Evolutionary conservation across 1,284 basidiomycete species (phyloP).

Genomic region (Puccinia triticina): DNA sequence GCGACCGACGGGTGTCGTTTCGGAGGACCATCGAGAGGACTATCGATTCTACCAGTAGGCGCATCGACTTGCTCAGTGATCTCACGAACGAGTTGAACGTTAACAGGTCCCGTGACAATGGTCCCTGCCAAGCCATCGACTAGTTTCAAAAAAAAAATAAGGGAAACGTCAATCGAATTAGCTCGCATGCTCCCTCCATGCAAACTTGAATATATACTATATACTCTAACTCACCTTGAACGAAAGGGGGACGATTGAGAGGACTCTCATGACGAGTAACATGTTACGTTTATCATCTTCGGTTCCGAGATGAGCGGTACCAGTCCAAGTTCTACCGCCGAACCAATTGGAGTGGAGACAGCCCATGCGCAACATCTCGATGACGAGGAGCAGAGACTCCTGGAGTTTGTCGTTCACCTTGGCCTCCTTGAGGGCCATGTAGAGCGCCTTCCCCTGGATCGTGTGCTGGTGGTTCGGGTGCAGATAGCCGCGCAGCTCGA

Average conservation of each 20-base stretch:
- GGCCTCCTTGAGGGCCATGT: conserved; percentile 73
- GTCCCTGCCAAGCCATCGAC: conserved; percentile 74
- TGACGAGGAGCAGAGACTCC: conserved; percentile 87
- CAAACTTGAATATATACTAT: not conserved
- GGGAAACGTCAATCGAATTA: conserved; percentile 64
- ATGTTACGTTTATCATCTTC: conserved; percentile 73
- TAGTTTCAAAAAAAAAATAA: conserved; percentile 60
- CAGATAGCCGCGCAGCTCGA: conserved; percentile 90
- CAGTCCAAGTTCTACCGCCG: conserved; percentile 83
- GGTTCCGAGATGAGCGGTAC: conserved; percentile 90
- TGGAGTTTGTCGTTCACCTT: conserved; percentile 97
- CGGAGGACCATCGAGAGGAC: conserved; percentile 88
- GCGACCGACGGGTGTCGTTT: conserved; percentile 77
- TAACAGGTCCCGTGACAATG: conserved; percentile 89
- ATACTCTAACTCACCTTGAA: conserved; percentile 72
- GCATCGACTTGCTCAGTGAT: conserved; percentile 81
- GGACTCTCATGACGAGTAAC: conserved; percentile 91
- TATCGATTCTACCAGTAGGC: conserved; percentile 86
- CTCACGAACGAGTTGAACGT: conserved; percentile 98
- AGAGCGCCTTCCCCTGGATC: conserved; percentile 70
- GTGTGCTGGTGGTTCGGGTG: conserved; percentile 84
- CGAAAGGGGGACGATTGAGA: conserved; percentile 87
- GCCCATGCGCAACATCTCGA: conserved; percentile 88
- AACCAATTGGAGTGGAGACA: conserved; percentile 92
- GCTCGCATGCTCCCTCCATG: not conserved